A percentile compares a stretch with the other conserved stretches of the same genome.
phyloP scores from a whole-genome alignment of 768 basidiomycete species.

The Pisolithus orientalis region DNA sequence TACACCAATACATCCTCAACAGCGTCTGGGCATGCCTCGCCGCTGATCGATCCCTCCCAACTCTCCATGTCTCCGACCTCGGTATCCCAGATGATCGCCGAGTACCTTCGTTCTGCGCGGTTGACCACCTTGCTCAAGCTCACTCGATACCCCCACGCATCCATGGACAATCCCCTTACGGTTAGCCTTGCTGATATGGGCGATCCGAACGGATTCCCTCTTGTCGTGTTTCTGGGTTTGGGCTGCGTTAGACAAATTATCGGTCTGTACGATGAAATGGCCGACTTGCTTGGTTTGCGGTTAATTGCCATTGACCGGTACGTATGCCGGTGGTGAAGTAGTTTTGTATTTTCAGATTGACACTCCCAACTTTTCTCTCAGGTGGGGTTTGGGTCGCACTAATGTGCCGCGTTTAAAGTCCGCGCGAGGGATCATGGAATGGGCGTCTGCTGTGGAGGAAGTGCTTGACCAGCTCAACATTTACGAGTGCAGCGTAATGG shows the following conservation, averaged over 20 bases:
- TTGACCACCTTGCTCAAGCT: constrained; percentile 79
- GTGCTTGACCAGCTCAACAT: constrained; percentile 79
- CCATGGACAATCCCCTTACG: constrained; percentile 63
- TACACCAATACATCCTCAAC: constrained; percentile 46
- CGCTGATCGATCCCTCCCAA: constrained; percentile 16
- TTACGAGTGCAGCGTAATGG: constrained; percentile 80
- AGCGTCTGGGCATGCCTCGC: constrained; percentile 17
- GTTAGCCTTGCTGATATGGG: constrained; percentile 96
- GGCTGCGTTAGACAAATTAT: constrained; percentile 94
- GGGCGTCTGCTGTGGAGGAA: constrained; percentile 87
- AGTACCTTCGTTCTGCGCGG: constrained; percentile 81
- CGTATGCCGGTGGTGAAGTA: constrained; percentile 12
- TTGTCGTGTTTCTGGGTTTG: constrained; percentile 88
- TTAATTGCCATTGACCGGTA: constrained; percentile 93
- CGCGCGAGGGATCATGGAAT: constrained; percentile 78
- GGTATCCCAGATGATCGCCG: constrained; percentile 69
- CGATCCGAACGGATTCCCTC: constrained; percentile 73
- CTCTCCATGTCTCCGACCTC: constrained; percentile 43
- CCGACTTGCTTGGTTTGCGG: constrained; percentile 75
- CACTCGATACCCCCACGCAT: constrained; percentile 74
- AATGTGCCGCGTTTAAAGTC: constrained; percentile 58
- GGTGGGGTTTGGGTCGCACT: constrained; percentile 92
- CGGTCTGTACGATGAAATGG: constrained; percentile 96
- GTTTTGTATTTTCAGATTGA: constrained; percentile 9
- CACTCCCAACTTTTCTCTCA: constrained; percentile 23